Base-by-base conservation (phyloP, 345 rosid species). In the Microthlaspi erraticum region DNA sequence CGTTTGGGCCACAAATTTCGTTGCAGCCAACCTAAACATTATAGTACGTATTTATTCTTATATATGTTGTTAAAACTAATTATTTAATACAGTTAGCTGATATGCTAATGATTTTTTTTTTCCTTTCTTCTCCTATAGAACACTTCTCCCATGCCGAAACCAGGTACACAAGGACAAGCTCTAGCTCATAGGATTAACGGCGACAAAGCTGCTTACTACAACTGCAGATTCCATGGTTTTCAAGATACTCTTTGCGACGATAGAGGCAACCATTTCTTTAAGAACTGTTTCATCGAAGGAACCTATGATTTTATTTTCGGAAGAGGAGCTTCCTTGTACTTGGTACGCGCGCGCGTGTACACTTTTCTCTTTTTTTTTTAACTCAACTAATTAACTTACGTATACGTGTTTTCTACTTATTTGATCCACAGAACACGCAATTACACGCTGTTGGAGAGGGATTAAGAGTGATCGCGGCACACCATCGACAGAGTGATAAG, bases 161-260 rank as follows among this genome's bases (percentile, higher is more conserved):
- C 64, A 2, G 81, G 78, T 26, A 36, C 62, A 33, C 66, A 58
- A 39, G 88, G 78, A 11, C 86, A 82, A 54, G 85, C 86, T 19
- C 75, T 83, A 70, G 83, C 87, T 8, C 64, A 74, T 79, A 83
- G 89, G 34, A 76, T 83, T 19, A 78, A 78, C 7, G 85, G 80
- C 1, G 81, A 85, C 18, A 79, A 71, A 37, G 87, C 81, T 5
- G 82, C 89, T 1, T 79, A 81, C 69, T 67, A 79, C 56, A 79
- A 60, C 50, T 79, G 86, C 69, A 57, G 19, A 34, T 79, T 85
- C 48, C 5, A 70, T 0, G 89, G 83, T 37, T 85, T 72, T 53
- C 85, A 85, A 34, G 89, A 83, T 75, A 85, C 89, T 12, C 74
- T 81, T 6, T 81, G 81, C 6, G 86, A 85, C 34, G 86, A 83